phyloP scores from a whole-genome alignment of 2,329 filamentous ascomycete species.

The Ceratocystis lukuohia region DNA sequence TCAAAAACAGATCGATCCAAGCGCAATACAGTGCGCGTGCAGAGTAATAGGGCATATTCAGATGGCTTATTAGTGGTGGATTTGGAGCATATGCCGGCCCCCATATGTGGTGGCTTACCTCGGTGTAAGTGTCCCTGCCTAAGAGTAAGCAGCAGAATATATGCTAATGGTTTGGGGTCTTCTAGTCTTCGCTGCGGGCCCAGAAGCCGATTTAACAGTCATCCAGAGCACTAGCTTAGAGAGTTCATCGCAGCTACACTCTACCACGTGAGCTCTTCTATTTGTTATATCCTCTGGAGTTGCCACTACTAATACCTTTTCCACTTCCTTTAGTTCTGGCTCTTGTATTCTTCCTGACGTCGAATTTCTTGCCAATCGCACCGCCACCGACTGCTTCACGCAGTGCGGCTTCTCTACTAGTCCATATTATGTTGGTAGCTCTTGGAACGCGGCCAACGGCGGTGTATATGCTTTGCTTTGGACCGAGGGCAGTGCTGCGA shows the following conservation, averaged over 20 bases:
- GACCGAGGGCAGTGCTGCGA: conserved; percentile 50
- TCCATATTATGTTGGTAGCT: conserved; percentile 41
- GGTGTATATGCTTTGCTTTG: conserved; percentile 61
- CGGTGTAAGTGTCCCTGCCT: conserved; percentile 37
- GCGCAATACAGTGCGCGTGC: conserved; percentile 45
- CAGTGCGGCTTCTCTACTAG: conserved; percentile 9
- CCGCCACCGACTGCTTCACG: conserved; percentile 10
- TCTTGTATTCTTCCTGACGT: neutral
- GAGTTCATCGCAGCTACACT: conserved; percentile 10
- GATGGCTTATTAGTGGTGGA: conserved; percentile 60
- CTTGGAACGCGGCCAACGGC: conserved; percentile 53
- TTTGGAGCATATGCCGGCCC: conserved; percentile 58
- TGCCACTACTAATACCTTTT: neutral
- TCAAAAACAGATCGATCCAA: neutral
- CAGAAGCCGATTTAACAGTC: neutral
- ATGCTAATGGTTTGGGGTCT: neutral
- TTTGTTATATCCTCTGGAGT: neutral
- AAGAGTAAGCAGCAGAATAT: neutral
- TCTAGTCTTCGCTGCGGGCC: conserved; percentile 5
- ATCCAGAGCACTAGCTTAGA: conserved; percentile 5
- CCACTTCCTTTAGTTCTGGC: neutral
- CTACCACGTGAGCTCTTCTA: conserved; percentile 10
- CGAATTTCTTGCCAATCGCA: neutral
- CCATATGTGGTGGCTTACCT: conserved; percentile 60
- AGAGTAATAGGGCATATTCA: conserved; percentile 49